Base-by-base conservation (phyloP, 2,329 filamentous ascomycete species). In the Grosmannia penicillata region DNA sequence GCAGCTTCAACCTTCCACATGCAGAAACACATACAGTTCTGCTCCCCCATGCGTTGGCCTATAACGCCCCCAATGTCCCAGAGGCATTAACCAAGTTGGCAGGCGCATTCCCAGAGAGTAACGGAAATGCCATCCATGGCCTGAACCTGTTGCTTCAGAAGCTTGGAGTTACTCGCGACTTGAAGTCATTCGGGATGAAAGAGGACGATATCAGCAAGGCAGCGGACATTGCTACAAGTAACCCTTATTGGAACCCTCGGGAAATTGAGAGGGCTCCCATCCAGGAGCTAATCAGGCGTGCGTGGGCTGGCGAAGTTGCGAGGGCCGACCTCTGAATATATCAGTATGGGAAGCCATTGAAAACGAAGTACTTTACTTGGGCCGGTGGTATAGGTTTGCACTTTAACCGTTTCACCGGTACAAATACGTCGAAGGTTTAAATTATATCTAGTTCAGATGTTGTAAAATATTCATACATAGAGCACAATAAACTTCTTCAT, bases 11-110 rank as follows among this genome's bases (percentile, higher is more conserved):
- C 43, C 61, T 81, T 7, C 72, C 75, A 0, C 75, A 81, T 43
- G 72, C 75, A 2, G 72, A 78, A 51, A 78, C 74, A 0, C 76
- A 80, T 48, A 73, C 73, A 0, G 67, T 72, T 24, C 63, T 79
- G 2, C 57, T 79, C 8, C 73, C 75, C 1, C 75, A 79, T 48
- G 70, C 72, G 0, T 55, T 79, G 3, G 68, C 73, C 3, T 80
- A 78, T 50, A 78, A 78, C 45, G 68, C 70, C 1, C 69, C 71
- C 0, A 57, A 55, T 1, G 63, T 75, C 3, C 66, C 70, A 0
- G 59, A 63, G 3, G 62, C 61, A 0, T 70, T 76, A 64, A 55
- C 55, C 36, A 60, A 60, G 43, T 50, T 79, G 22, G 72, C 70
- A 0, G 60, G 60, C 2, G 66, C 56, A 2, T 50, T 78, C 9